Conservation (phyloP, 2,329 filamentous ascomycete species). For the Claviceps africana region DNA sequence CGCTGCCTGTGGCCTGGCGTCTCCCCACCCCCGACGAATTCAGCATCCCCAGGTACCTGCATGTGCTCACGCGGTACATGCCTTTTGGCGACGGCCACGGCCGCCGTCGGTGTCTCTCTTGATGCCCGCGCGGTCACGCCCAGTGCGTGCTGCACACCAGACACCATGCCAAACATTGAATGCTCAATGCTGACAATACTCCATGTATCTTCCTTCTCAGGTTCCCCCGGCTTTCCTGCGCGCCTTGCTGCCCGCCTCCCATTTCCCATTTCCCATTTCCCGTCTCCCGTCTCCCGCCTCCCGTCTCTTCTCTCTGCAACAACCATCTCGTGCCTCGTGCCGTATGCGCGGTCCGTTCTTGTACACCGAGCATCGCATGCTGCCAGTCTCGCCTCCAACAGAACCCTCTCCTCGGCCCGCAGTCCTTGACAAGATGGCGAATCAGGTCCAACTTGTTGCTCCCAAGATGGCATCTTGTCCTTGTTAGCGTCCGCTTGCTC, state of each 20-base stretch:
- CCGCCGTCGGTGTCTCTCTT: background rate
- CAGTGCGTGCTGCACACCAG: too few species aligned
- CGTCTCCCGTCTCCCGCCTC: background rate
- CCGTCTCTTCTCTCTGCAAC: background rate
- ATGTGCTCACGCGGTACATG: background rate
- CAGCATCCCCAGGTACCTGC: background rate
- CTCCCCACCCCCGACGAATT: background rate
- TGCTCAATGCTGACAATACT: too few species aligned
- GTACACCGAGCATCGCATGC: conserved; percentile 5
- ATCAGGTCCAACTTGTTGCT: conserved; percentile 9
- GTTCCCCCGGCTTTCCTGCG: background rate
- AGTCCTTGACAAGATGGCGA: conserved; percentile 11
- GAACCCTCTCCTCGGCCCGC: background rate
- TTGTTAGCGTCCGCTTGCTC: conserved; percentile 7
- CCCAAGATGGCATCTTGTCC: conserved; percentile 9
- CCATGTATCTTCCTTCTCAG: too few species aligned
- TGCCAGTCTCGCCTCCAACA: background rate
- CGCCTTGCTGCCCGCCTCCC: background rate
- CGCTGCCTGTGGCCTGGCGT: too few species aligned
- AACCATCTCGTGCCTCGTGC: conserved; percentile 4
- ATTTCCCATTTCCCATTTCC: background rate
- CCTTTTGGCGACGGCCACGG: background rate
- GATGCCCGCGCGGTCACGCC: too few species aligned
- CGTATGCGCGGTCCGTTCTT: conserved; percentile 4
- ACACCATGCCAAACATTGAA: too few species aligned